Percentiles rank a stretch among this genome's conserved stretches.
Conservation (phyloP, 164 flowering plant species). For the Nymphaea colorata region DNA sequence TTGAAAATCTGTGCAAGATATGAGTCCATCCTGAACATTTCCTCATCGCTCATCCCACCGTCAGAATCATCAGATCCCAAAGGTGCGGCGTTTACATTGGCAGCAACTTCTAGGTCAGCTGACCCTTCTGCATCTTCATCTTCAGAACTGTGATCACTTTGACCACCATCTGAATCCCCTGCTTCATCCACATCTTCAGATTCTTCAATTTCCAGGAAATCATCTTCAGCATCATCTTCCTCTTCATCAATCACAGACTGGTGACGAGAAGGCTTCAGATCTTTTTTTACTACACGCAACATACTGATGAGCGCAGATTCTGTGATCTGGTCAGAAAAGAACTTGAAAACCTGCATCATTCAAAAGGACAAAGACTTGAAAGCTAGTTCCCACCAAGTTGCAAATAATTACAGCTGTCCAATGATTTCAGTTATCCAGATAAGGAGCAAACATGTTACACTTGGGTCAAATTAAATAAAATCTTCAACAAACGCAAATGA, state of each 20-base stretch:
- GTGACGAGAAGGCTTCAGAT: constrained; percentile 72
- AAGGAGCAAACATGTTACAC: background rate
- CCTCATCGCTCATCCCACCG: constrained; percentile 90
- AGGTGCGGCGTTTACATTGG: constrained; percentile 1
- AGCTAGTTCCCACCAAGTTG: too few species aligned
- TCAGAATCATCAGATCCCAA: constrained; percentile 77
- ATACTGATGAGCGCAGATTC: constrained; percentile 63
- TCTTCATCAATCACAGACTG: constrained; percentile 23
- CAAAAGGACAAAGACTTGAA: background rate
- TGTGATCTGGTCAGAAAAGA: constrained; percentile 50
- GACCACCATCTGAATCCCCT: constrained; percentile 57
- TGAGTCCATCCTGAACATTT: constrained; percentile 90
- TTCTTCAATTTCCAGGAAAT: constrained; percentile 61
- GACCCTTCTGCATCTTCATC: constrained; percentile 12
- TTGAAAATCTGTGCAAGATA: constrained; percentile 62
- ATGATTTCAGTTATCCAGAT: background rate
- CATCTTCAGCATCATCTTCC: constrained; percentile 30
- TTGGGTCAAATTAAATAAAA: background rate
- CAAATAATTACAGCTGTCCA: too few species aligned
- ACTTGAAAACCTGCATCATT: constrained; percentile 60
- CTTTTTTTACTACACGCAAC: constrained; percentile 74
- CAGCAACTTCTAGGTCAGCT: background rate
- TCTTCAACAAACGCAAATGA: background rate
- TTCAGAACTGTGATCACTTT: constrained; percentile 16
- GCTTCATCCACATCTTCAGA: constrained; percentile 33